Conservation (phyloP, 441 rosid species). For the Euphorbia corollata region DNA sequence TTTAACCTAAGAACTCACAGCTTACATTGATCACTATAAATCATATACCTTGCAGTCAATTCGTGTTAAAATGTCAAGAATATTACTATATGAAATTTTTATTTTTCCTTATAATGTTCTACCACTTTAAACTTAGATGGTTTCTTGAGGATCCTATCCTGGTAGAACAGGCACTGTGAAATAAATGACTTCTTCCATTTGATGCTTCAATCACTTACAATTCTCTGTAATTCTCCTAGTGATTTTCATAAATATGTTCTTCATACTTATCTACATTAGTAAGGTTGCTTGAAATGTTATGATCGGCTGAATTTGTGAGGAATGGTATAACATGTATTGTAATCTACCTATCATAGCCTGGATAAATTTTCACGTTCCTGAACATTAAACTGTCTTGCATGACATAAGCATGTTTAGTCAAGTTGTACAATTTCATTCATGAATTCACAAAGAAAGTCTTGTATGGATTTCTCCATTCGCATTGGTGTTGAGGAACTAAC, state of each 20-base stretch:
- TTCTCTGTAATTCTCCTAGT: not conserved
- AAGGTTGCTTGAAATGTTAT: not conserved
- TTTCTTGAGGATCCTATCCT: not conserved
- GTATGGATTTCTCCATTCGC: not conserved
- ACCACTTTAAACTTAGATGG: not conserved
- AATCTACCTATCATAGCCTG: not conserved
- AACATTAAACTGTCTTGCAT: not conserved
- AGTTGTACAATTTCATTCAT: not conserved
- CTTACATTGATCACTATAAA: too few relatives aligned
- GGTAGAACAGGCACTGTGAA: not conserved
- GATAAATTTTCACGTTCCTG: not conserved
- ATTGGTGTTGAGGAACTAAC: constrained; percentile 11
- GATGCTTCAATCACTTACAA: not conserved
- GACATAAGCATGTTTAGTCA: constrained; percentile 7
- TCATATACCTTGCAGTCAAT: not conserved
- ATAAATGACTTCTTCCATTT: not conserved
- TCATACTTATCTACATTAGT: not conserved
- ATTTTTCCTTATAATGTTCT: not conserved
- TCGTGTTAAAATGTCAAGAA: not conserved
- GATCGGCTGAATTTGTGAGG: not conserved
- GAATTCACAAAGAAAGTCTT: not conserved
- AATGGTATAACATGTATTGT: not conserved
- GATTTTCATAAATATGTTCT: not conserved
- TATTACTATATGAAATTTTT: not conserved
- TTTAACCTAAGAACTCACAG: too few relatives aligned